These are phyloP conservation scores for Tulasnella sp. DNA, from an alignment of 768 basidiomycete species.

Conservation along the genomic window DNA sequence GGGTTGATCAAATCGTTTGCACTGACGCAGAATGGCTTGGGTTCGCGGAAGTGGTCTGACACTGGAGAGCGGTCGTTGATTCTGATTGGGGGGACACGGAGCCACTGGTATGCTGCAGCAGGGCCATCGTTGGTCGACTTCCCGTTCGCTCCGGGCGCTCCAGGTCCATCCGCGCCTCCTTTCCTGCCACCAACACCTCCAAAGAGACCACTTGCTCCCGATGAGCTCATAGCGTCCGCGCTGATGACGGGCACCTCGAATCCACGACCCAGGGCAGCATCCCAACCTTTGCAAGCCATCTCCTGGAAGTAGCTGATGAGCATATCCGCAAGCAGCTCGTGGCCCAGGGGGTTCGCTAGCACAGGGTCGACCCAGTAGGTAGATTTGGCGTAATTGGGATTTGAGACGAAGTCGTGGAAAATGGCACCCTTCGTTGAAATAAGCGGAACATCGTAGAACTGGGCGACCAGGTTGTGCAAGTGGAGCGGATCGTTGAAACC, in stretches of 20 bases:
- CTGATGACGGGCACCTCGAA: conserved; percentile 54
- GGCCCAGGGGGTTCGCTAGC: conserved; percentile 74
- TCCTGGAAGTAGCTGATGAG: conserved; percentile 85
- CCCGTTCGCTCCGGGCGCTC: conserved; percentile 33
- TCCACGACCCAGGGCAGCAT: conserved; percentile 59
- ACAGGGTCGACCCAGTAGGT: conserved; percentile 79
- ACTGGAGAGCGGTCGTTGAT: conserved; percentile 44
- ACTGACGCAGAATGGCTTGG: conserved; percentile 85
- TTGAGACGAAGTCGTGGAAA: conserved; percentile 74
- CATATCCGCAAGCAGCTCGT: conserved; percentile 86
- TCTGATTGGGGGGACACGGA: conserved; percentile 64
- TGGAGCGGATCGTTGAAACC: conserved; percentile 90
- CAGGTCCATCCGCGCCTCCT: conserved; percentile 47
- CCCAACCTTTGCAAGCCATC: conserved; percentile 86
- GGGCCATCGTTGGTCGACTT: conserved; percentile 33
- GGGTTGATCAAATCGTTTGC: conserved; percentile 99
- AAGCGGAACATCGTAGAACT: conserved; percentile 97
- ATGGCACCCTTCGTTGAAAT: conserved; percentile 79
- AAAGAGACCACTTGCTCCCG: conserved; percentile 54
- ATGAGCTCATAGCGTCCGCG: conserved; percentile 38
- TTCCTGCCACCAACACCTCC: conserved; percentile 82
- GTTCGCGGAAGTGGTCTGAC: conserved; percentile 61
- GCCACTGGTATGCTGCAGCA: conserved; percentile 31
- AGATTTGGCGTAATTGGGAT: conserved; percentile 55
- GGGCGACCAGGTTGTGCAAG: conserved; percentile 84